Percentiles rank a stretch among this genome's conserved stretches.
phyloP scores from a whole-genome alignment of 768 basidiomycete species.

The Gloeopeniophorella convolvens region DNA sequence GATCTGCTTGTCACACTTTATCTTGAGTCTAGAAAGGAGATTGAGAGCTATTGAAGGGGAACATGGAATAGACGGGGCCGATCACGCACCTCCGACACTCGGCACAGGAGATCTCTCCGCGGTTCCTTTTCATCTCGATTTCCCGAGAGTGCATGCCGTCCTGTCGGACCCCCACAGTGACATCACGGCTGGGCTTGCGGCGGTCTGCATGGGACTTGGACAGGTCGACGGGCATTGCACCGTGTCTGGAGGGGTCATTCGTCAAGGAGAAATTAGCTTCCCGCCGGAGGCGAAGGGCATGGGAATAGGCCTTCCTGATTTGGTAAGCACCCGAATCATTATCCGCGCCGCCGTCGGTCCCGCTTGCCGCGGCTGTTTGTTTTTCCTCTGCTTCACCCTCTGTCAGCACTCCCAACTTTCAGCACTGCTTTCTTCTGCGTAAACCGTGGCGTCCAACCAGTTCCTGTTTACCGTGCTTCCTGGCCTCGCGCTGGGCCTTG shows the following conservation, averaged over 20 bases:
- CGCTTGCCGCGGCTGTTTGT: too few relatives aligned
- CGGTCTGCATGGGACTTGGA: conserved; percentile 38
- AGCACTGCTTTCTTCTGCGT: too few relatives aligned
- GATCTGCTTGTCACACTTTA: conserved; percentile 78
- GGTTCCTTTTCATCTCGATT: conserved; percentile 66
- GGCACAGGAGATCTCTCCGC: conserved; percentile 72
- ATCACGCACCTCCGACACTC: conserved; percentile 70
- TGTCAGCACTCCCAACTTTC: too few relatives aligned
- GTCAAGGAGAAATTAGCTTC: conserved; percentile 7
- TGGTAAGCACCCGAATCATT: too few relatives aligned
- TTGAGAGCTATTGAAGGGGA: not conserved
- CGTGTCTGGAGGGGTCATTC: conserved; percentile 2
- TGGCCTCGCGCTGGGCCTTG: too few relatives aligned
- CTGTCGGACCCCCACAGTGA: conserved; percentile 43
- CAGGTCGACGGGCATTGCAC: conserved; percentile 46
- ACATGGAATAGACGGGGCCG: conserved; percentile 17
- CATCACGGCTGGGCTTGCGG: conserved; percentile 42
- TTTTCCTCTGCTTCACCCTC: too few relatives aligned
- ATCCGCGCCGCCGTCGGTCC: too few relatives aligned
- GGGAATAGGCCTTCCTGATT: not conserved
- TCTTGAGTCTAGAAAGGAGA: conserved; percentile 48
- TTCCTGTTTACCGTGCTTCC: too few relatives aligned
- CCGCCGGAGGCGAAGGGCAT: not conserved
- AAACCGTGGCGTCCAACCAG: too few relatives aligned
- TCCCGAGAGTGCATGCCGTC: conserved; percentile 54